Evolutionary conservation across 306 rosid species (phyloP).

Genomic region (Castanea mollissima): DNA sequence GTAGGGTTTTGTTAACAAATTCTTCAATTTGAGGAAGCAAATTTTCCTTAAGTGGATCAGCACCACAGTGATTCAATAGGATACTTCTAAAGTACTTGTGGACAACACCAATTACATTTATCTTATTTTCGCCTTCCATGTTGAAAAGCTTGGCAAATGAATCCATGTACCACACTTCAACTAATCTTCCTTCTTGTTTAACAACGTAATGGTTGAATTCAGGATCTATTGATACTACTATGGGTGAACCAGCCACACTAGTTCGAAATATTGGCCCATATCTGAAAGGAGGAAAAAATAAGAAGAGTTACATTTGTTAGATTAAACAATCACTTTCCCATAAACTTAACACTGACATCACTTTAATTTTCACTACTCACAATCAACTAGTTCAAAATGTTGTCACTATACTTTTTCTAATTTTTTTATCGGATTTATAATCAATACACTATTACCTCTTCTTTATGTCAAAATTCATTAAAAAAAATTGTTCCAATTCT

Average conservation of each 20-base stretch:
- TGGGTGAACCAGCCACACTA: conserved; percentile 25
- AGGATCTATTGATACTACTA: conserved; percentile 28
- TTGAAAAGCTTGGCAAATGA: background rate
- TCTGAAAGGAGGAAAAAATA: background rate
- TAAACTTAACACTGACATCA: too few species aligned
- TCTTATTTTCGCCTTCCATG: conserved; percentile 21
- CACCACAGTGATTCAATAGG: conserved; percentile 31
- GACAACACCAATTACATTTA: background rate
- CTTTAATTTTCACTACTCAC: too few species aligned
- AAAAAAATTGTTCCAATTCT: too few species aligned
- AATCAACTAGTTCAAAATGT: too few species aligned
- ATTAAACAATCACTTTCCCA: too few species aligned
- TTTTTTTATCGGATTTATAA: too few species aligned
- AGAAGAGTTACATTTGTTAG: too few species aligned
- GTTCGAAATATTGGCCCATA: conserved; percentile 43
- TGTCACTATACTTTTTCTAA: too few species aligned
- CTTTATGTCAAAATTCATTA: too few species aligned
- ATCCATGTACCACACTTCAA: too few species aligned
- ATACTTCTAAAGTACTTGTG: conserved; percentile 39
- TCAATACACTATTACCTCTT: too few species aligned
- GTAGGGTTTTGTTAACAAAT: conserved; percentile 7
- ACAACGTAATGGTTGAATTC: background rate
- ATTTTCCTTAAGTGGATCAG: conserved; percentile 28
- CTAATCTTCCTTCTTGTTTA: too few species aligned
- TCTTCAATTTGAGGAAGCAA: conserved; percentile 30